Base-by-base conservation (phyloP, 306 rosid species). In the Fragaria nilgerrensis region DNA sequence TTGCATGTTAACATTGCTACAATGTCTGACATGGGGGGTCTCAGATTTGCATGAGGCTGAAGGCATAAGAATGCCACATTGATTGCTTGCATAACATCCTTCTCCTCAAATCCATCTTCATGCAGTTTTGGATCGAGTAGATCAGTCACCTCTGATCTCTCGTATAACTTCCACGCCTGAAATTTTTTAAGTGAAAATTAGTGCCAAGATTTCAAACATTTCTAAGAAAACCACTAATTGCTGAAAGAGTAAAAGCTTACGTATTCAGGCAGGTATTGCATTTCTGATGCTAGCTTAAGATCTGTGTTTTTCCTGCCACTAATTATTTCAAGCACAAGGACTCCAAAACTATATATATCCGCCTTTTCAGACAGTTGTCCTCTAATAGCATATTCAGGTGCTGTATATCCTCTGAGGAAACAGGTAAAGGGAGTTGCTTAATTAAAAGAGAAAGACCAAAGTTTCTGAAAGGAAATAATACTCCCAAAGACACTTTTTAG, bases 341-440 rank as follows among this genome's bases (percentile, higher is more conserved):
- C 98, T 81, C 97, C 97, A 86, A 92, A 92, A 81, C 97, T 90
- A 77, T 94, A 94, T 55, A 92, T 88, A 78, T 94, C 97, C 56
- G 96, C 97, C 82, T 92, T 92, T 80, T 88, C 98, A 0, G 98
- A 90, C 48, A 94, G 20, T 77, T 94, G 97, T 81, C 97, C 96
- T 79, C 89, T 87, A 39, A 89, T 87, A n/a, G 96, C 98, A 81
- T 94, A 94, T 84, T 94, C 97, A 2, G 98, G 96, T 76, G 97
- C 98, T 12, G 95, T 85, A 77, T 94, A 94, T 52, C 97, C 98
- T 86, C 97, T 92, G 78, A 67, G 34, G 61, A 78, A 78, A 29
- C 16, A 37, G 37, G 67, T 19, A 65, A 77, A 53, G 41, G 76
- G 47, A 25, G 20, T 78, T 44, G 32, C 10, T 63, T 29, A 49